These are phyloP conservation scores for Wickerhamiella siamensis DNA, from an alignment of 805 yeast species.

Conservation along the genomic window DNA sequence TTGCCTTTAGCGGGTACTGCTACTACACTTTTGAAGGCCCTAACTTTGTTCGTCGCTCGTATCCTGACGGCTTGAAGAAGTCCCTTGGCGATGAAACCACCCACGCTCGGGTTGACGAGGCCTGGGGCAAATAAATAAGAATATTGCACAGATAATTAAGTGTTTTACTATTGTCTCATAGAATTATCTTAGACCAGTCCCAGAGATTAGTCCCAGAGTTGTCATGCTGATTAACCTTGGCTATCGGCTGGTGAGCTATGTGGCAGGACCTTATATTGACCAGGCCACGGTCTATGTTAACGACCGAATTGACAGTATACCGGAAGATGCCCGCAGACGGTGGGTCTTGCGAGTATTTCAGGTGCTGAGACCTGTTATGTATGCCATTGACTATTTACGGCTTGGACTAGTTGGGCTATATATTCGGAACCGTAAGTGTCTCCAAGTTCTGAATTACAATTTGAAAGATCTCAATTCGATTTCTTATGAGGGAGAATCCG, in stretches of 20 bases:
- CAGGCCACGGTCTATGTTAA: not conserved
- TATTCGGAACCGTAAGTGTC: not conserved
- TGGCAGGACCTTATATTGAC: not conserved
- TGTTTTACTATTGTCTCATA: too few species aligned
- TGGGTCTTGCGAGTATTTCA: not conserved
- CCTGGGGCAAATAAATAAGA: not conserved
- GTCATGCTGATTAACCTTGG: not conserved
- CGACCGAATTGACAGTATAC: not conserved
- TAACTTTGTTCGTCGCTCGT: slow-evolving; percentile 62
- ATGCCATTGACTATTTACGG: slow-evolving; percentile 3
- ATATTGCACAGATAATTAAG: too few species aligned
- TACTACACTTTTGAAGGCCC: slow-evolving; percentile 39
- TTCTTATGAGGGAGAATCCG: not conserved
- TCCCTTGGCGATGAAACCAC: slow-evolving; percentile 41
- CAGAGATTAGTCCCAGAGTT: too few species aligned
- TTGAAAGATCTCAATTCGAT: not conserved
- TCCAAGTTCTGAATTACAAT: not conserved
- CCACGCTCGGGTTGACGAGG: slow-evolving; percentile 28
- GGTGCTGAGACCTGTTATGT: not conserved
- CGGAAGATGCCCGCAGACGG: slow-evolving; percentile 1
- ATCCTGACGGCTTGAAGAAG: slow-evolving; percentile 64
- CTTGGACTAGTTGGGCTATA: slow-evolving; percentile 2
- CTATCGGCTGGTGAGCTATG: not conserved
- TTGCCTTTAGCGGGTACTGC: slow-evolving; percentile 20
- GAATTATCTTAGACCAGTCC: too few species aligned